These are phyloP conservation scores for Nannochloropsis gaditana DNA, from an alignment of 108 stramenopile genomes.

Conservation along the genomic window DNA sequence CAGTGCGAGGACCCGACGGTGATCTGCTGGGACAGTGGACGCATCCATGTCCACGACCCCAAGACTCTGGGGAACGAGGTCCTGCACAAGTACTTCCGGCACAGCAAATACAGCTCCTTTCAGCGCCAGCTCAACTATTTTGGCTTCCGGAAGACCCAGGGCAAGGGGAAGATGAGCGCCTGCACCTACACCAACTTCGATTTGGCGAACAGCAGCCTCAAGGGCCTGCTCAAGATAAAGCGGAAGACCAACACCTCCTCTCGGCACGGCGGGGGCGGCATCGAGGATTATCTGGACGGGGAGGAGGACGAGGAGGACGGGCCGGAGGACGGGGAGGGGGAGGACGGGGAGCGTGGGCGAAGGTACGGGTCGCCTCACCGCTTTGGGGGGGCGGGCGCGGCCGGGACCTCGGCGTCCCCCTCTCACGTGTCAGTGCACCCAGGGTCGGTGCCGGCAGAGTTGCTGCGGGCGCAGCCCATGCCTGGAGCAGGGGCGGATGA, in stretches of 20 bases:
- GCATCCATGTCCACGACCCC: constrained; percentile 36
- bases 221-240: constrained; percentile 11
- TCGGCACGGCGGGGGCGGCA: background rate
- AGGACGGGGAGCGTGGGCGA: background rate
- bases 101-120: constrained; percentile 58
- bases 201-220: background rate
- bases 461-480: constrained; percentile 17
- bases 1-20: background rate
- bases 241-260: background rate
- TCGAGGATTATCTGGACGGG: background rate
- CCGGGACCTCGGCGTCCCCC: background rate
- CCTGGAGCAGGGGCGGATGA: background rate
- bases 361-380: background rate
- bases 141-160: constrained; percentile 47
- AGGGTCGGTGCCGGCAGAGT: background rate
- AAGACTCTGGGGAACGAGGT: constrained; percentile 27
- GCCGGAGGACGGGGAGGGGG: background rate
- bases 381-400: background rate
- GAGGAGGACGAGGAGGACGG: constrained; percentile 8
- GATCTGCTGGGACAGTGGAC: background rate
- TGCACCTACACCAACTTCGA: background rate
- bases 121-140: constrained; percentile 62
- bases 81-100: constrained; percentile 45
- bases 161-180: constrained; percentile 25
- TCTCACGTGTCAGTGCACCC: background rate